phyloP scores from a whole-genome alignment of 2,329 filamentous ascomycete genomes.

The Sarocladium oryzae region DNA sequence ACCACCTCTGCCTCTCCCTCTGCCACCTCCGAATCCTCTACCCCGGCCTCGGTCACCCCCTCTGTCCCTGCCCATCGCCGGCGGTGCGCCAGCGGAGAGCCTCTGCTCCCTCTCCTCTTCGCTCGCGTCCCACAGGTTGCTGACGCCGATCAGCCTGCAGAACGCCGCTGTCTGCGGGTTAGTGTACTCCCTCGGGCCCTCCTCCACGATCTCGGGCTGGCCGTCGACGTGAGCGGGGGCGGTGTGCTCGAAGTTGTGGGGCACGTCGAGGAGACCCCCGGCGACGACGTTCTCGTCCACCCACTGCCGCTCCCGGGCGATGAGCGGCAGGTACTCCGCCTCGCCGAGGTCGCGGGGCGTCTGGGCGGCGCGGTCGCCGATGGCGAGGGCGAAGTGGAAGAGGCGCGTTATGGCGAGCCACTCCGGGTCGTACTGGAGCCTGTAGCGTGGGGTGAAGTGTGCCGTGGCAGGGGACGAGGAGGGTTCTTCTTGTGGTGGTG shows the following conservation, averaged over 20 bases:
- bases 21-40: slow-evolving; percentile 27
- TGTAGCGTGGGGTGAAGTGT: slow-evolving; percentile 38
- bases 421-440: slow-evolving; percentile 79
- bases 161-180: slow-evolving; percentile 82
- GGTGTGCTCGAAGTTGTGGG: slow-evolving; percentile 69
- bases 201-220: slow-evolving; percentile 48
- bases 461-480: slow-evolving; percentile 9
- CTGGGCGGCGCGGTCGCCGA: slow-evolving; percentile 52
- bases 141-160: slow-evolving; percentile 69
- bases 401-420: slow-evolving; percentile 91
- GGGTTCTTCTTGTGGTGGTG: not conserved
- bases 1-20: slow-evolving; percentile 31
- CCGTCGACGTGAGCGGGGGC: slow-evolving; percentile 63
- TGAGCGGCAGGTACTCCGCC: slow-evolving; percentile 57
- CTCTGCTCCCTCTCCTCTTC: slow-evolving; percentile 61
- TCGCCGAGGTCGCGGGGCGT: slow-evolving; percentile 60
- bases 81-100: slow-evolving; percentile 50
- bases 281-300: slow-evolving; percentile 68
- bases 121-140: slow-evolving; percentile 68
- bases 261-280: slow-evolving; percentile 57
- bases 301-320: slow-evolving; percentile 70
- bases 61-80: slow-evolving; percentile 24
- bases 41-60: slow-evolving; percentile 29
- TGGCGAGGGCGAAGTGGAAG: slow-evolving; percentile 59
- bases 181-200: slow-evolving; percentile 73